Base-by-base conservation (phyloP, 768 basidiomycete species). In the Rhodocollybia butyracea region DNA sequence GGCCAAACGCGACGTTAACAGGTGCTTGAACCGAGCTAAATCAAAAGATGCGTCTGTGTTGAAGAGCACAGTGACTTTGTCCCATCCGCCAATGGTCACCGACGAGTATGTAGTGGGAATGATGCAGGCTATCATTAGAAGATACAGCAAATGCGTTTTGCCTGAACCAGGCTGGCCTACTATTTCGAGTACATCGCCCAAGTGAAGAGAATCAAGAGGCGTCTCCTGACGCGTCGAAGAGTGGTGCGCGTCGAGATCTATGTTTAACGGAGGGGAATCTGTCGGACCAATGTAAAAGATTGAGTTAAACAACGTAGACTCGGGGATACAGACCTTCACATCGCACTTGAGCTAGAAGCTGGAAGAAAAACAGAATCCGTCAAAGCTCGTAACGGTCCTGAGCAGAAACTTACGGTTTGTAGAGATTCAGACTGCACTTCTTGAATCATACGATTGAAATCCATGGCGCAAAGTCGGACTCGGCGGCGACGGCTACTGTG, bases 141-240 rank as follows among this genome's bases (percentile, higher is more conserved):
- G 78, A 64, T 87, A 87, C 26, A 91, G 69, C n/a, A 94, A 70
- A 59, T 88, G 86, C 2, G 88, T 86, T 70, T 94, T 94, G 27
- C 89, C 91, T 5, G 86, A 83, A 26, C 76, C 79, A 3, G 90
- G 73, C 2, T 84, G 80, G 2, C 91, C 91, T 68, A 91, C 86
- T 21, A 94, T 75, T 68, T 90, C 86, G 59, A 93, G 70, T 38
- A 89, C 76, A 65, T 91, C 85, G 86, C 86, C 43, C 75, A 73
- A 63, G 59, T 64, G 43, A 68, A 61, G 19, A 60, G 61, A 22
- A 59, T 53, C 34, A 46, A 46, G 48, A 51, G 50, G 39, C 38
- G 48, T 50, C 24, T 43, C 54, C 29, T 38, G 40, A 19, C 38
- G 40, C 36, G 62, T 59, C 27, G 73, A 71, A 45, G 61, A 57